Evolutionary conservation across 108 stramenopile species (phyloP), one percentile per base, ranked within the genome.

Genomic region (Fistulifera pelliculosa): DNA sequence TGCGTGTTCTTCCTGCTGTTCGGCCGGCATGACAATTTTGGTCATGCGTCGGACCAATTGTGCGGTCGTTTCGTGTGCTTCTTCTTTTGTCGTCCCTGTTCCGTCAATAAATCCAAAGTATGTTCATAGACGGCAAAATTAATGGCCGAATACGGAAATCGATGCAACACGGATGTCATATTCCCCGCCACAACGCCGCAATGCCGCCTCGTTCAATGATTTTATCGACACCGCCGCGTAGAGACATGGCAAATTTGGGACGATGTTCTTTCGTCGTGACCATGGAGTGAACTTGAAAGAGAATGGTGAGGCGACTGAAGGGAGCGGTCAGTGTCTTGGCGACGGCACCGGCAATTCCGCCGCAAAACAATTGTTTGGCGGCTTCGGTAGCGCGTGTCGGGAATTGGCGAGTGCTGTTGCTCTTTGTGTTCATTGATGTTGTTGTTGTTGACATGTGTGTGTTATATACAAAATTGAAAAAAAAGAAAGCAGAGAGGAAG

Each of bases 281-380:
- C 79, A 93, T 73, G 23, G 91, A 83, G 65, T 93, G 87, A 0
- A 96, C 95, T 66, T 94, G 93, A 66, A 81, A 94, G 5, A 94
- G 63, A 57, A 96, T 93, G 18, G 95, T 94, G 14, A 94, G 59
- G 1, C 93, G 80, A 61, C 74, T 75, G 25, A 96, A 69, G 13
- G 95, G 95, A 27, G 95, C 95, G 0, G 95, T 96, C 31, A 90
- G 60, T 1, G 90, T 91, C 69, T 96, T 96, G 39, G 91, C 95
- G n/a, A 88, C 75, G 16, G 82, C 81, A 22, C 95, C 95, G 22
- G 95, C 93, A 54, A 93, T 67, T 13, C 95, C 95, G n/a, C 95
- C 95, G 54, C 87, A 87, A 43, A 96, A 75, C 41, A 96, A 69
- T 58, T 94, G 93, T 51, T 89, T 89, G 22, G 79, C 69, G 1